Base-by-base conservation (phyloP, 371 early-diverging fungal genomes). In the Apophysomyces ossiformis region DNA sequence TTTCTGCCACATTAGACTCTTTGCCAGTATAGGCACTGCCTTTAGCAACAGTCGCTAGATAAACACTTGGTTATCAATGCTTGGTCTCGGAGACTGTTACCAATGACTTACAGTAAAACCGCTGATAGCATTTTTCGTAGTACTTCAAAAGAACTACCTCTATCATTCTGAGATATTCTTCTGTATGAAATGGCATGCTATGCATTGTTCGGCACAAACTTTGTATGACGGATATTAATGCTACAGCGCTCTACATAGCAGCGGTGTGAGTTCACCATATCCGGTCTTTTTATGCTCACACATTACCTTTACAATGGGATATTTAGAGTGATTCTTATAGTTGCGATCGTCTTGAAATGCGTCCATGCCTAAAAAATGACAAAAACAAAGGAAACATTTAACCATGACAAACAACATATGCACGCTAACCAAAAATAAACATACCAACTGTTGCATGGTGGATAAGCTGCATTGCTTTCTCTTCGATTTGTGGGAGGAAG, bases 161-260 rank as follows among this genome's bases (percentile, higher is more conserved):
- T 59, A 94, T 82, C 75, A 93, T 89, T n/a, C 84, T 80, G 69
- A 93, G 79, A 69, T 89, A 91, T 73, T 95, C 95, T 9, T 89
- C 87, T 5, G 87, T 82, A 71, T 93, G 93, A 57, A 89, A 89
- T 36, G 93, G 91, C 74, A 96, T 86, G 7, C 74, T 72, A 58
- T 84, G 87, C 67, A 94, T 79, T 37, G 91, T 88, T 7, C 86
- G 76, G 61, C 90, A 90, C 66, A 93, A 77, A 43, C 84, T 86
- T 76, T 91, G 89, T 18, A 90, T 79, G 5, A 92, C 82, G 32
- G 82, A 77, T 12, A 83, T 83, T 26, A 92, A 70, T 12, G 87
- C 84, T 16, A 89, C 71, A 0, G 88, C 86, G 66, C 91, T 89
- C 91, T 92, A 59, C 9, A n/a, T 26, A 57, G 5, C 16, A 47